Base-by-base conservation (phyloP, 768 basidiomycete species). In the Hortiboletus campestris region DNA sequence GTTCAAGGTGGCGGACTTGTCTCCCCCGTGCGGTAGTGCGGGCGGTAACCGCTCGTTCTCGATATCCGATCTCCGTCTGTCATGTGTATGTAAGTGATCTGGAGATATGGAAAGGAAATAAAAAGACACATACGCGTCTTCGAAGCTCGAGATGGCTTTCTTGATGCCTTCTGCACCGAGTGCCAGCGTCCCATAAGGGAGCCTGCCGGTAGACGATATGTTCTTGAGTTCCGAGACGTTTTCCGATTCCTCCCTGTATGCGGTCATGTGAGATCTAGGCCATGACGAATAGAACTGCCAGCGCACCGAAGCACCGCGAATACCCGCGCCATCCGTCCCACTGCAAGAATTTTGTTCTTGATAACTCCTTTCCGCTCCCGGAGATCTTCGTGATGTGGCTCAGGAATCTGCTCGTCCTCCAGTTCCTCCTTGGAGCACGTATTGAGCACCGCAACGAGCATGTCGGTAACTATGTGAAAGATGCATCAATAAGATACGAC, bases 381-480 rank as follows among this genome's bases (percentile, higher is more conserved):
- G 55, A 49, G 54, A 41, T 63, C 75, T 56, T 58, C 64, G 56
- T 49, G 69, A 57, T 60, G 71, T 42, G 60, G 48, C 10, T 67
- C 65, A 45, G n/a, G 47, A 49, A 55, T 17, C 40, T 60, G 56
- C 46, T 83, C 82, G 68, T 95, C 92, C 62, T 94, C 92, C 29
- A 99, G 83, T 72, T 98, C 96, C 67, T 97, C 94, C 72, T 94
- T 91, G 46, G 91, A 91, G 74, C 94, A 98, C 32, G 93, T 94
- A 66, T 94, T 91, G 38, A 99, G 83, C 41, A 99, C 92, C 5
- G 94, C 94, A 34, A 96, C 94, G 53, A 99, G 79, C 95, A 98
- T 98, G 68, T 99, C 96, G 55, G 91, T 95, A 73, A 98, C 95
- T 98, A 56, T 5, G 45, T 25, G 38, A 13, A 52, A 17, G 28